Evolutionary conservation across 78 protist species (phyloP), one percentile per base, ranked within the genome.

Genomic region (Guillardia theta): DNA sequence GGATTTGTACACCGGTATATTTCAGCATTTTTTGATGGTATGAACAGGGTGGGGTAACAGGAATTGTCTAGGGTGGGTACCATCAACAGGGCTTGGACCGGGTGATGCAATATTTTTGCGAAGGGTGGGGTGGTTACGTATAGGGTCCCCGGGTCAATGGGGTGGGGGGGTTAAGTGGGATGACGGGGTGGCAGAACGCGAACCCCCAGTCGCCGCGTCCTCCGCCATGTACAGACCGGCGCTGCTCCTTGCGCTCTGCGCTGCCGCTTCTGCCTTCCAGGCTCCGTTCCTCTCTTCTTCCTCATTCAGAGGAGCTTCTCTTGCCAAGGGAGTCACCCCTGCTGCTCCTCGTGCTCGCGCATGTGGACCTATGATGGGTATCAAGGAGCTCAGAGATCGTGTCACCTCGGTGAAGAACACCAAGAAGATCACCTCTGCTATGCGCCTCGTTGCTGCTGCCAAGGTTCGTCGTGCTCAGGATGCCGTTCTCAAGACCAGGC

Each of bases 391-490:
- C 10, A 93, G 95, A 12, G 94, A 64, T 41, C 95, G 95, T 45
- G 70, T 94, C 15, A 58, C 36, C 47, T 88, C 95, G n/a, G 94
- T 94, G 18, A 88, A 87, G 92, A 94, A 94, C 94, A 94, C 95
- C 50, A 43, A 70, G 92, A 94, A 94, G 92, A 94, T 94, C 94
- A 94, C 95, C 27, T 53, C 93, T 19, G 95, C 95, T 39, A 94
- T 94, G 95, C 4, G 43, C 24, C 94, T 94, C 22, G 95, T 94
- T 78, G 95, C 95, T 33, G 95, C 95, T 30, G 95, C 95, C 30
- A 94, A 94, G 95, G 95, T 94, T 22, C 93, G 95, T 62, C 47
- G 92, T 27, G 95, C 95, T 27, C 95, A 94, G 94, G 95, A 87
- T 44, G 95, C 95, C 0, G 93, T 88, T 5, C 95, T 94, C 50